phyloP scores from a whole-genome alignment of 2,329 filamentous ascomycete species.

The Epicoccum nigrum region DNA sequence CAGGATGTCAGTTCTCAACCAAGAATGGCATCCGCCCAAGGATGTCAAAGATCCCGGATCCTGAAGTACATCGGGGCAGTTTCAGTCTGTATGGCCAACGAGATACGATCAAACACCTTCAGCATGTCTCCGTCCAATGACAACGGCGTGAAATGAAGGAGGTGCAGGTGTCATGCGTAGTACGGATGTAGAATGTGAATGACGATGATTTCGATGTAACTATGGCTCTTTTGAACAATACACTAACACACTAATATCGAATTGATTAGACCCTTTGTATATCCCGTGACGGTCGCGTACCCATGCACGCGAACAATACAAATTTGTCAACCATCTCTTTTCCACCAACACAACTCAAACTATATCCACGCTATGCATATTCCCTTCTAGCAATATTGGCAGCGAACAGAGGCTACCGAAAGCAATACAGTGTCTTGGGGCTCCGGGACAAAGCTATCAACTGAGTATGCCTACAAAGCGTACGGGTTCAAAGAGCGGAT shows the following conservation, averaged over 20 bases:
- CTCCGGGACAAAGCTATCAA: conserved; percentile 1
- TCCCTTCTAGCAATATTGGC: conserved; percentile 37
- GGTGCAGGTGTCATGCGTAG: neutral
- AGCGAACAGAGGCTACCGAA: conserved; percentile 11
- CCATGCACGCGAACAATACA: conserved; percentile 42
- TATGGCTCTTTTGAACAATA: conserved; percentile 24
- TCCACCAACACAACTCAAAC: conserved; percentile 26
- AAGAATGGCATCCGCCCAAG: conserved; percentile 4
- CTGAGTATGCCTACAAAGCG: conserved; percentile 55
- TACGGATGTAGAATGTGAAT: conserved; percentile 7
- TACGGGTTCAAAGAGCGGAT: conserved; percentile 83
- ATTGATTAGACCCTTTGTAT: conserved; percentile 35
- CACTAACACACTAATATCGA: conserved; percentile 41
- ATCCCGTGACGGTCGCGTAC: conserved; percentile 28
- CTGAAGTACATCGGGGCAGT: conserved; percentile 1
- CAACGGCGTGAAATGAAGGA: conserved; percentile 6
- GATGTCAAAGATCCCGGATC: conserved; percentile 8
- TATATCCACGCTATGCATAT: conserved; percentile 43
- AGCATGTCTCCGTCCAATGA: neutral
- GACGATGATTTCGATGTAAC: conserved; percentile 26
- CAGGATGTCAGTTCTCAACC: conserved; percentile 8
- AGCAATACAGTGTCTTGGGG: neutral
- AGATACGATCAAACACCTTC: neutral
- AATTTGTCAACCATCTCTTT: conserved; percentile 26
- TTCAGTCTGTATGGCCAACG: conserved; percentile 6